Evolutionary conservation across 306 rosid genomes (phyloP).

Genomic region (Citrullus colocynthis): DNA sequence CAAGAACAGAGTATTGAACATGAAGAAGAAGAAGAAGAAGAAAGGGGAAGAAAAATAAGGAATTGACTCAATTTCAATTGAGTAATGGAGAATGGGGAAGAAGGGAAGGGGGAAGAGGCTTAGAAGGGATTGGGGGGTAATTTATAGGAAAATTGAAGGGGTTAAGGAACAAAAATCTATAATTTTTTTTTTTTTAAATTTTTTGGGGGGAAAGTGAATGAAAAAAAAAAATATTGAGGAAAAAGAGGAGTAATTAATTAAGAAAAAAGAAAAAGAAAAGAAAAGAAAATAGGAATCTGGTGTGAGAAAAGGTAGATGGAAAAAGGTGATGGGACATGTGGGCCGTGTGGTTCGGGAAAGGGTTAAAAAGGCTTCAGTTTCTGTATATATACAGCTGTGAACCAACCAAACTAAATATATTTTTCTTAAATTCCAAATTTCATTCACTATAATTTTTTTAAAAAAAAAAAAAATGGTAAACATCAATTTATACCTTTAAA

Average conservation of each 20-base stretch:
- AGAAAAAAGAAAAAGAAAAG: not conserved
- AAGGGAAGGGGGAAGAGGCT: slow-evolving; percentile 26
- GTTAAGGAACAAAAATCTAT: slow-evolving; percentile 13
- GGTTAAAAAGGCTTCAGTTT: not conserved
- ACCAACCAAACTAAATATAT: not conserved
- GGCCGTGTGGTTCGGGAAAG: slow-evolving; percentile 5
- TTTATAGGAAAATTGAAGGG: slow-evolving; percentile 37
- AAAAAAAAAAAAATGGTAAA: too few species aligned
- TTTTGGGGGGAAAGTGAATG: not conserved
- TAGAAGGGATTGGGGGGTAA: slow-evolving; percentile 7
- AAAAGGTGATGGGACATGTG: slow-evolving; percentile 20
- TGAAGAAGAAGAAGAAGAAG: slow-evolving; percentile 8
- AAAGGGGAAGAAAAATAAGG: not conserved
- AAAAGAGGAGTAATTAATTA: not conserved
- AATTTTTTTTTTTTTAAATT: not conserved
- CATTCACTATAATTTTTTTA: too few species aligned
- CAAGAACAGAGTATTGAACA: slow-evolving; percentile 51
- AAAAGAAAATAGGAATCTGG: slow-evolving; percentile 17
- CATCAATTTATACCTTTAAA: too few species aligned
- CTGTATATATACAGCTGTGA: not conserved
- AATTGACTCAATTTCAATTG: not conserved
- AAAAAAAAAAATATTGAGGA: not conserved
- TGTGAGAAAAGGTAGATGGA: not conserved
- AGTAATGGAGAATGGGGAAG: not conserved
- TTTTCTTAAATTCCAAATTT: too few species aligned